Evolutionary conservation across 257 asterid species (phyloP).

Genomic region (Plantago major): DNA sequence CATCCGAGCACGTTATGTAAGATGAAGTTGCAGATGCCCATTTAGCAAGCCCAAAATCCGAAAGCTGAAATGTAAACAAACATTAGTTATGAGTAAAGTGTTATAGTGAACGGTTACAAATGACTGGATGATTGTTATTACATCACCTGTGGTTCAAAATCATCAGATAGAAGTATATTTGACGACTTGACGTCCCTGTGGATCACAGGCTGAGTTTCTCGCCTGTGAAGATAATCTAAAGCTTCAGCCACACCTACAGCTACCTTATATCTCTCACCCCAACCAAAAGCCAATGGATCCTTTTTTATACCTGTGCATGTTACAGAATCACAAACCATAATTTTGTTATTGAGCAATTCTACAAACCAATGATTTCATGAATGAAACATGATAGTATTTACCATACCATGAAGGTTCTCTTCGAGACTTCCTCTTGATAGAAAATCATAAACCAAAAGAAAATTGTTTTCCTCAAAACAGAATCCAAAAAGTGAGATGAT

Average conservation of each 20-base stretch:
- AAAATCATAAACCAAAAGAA: constrained; percentile 83
- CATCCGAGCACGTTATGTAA: constrained; percentile 74
- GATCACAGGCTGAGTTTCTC: constrained; percentile 69
- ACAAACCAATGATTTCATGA: not conserved
- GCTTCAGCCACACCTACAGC: constrained; percentile 97
- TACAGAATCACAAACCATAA: not conserved
- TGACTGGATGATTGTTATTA: constrained; percentile 2
- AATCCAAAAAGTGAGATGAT: constrained; percentile 87
- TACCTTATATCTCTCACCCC: constrained; percentile 74
- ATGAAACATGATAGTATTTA: not conserved
- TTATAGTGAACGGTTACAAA: constrained; percentile 1
- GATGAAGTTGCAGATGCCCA: constrained; percentile 80
- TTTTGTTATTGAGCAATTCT: not conserved
- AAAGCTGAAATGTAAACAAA: constrained; percentile 49
- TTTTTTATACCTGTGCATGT: constrained; percentile 47
- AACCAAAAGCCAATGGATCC: constrained; percentile 46
- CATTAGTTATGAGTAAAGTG: not conserved
- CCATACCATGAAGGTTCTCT: constrained; percentile 87
- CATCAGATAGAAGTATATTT: constrained; percentile 72
- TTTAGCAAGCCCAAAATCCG: constrained; percentile 95
- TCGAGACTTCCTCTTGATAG: constrained; percentile 97
- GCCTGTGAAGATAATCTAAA: constrained; percentile 73
- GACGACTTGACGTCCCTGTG: constrained; percentile 96
- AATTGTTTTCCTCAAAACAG: constrained; percentile 71
- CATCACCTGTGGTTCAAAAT: constrained; percentile 91